Percentiles rank a stretch among this genome's conserved stretches.
phyloP scores from a whole-genome alignment of 1,284 basidiomycete genomes.

The Ceratobasidium sp. region DNA sequence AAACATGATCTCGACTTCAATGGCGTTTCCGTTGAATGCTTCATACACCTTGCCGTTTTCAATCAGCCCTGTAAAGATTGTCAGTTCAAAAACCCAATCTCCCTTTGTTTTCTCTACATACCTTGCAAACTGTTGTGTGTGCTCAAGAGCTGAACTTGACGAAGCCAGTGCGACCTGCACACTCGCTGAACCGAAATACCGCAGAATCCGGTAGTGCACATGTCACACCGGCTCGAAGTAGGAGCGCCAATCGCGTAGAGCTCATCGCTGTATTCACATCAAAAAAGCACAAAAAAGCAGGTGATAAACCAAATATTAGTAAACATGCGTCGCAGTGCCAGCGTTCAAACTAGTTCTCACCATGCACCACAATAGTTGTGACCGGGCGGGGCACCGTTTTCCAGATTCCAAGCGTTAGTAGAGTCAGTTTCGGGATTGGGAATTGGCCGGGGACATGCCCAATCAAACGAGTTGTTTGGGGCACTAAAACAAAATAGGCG shows the following conservation, averaged over 20 bases:
- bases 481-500: conserved; percentile 20
- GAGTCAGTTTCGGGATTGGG: conserved; percentile 49
- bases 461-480: conserved; percentile 50
- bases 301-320: conserved; percentile 27
- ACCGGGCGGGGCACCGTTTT: conserved; percentile 49
- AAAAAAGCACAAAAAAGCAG: conserved; percentile 21
- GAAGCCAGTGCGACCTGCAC: conserved; percentile 45
- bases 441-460: conserved; percentile 50
- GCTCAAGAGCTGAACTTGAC: conserved; percentile 43
- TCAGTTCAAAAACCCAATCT: background rate
- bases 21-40: conserved; percentile 46
- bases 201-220: conserved; percentile 50
- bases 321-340: conserved; percentile 13
- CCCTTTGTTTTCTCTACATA: background rate
- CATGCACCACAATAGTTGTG: conserved; percentile 49
- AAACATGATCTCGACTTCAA: conserved; percentile 50
- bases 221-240: conserved; percentile 46
- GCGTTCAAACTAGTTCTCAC: conserved; percentile 28
- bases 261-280: conserved; percentile 44
- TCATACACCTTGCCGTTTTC: conserved; percentile 47
- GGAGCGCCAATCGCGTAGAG: conserved; percentile 48
- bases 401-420: conserved; percentile 49
- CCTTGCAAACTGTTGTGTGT: conserved; percentile 45
- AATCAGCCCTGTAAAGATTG: conserved; percentile 40
- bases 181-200: conserved; percentile 49